Evolutionary conservation across 306 rosid genomes (phyloP).

Genomic region (Citrullus mucosospermus): DNA sequence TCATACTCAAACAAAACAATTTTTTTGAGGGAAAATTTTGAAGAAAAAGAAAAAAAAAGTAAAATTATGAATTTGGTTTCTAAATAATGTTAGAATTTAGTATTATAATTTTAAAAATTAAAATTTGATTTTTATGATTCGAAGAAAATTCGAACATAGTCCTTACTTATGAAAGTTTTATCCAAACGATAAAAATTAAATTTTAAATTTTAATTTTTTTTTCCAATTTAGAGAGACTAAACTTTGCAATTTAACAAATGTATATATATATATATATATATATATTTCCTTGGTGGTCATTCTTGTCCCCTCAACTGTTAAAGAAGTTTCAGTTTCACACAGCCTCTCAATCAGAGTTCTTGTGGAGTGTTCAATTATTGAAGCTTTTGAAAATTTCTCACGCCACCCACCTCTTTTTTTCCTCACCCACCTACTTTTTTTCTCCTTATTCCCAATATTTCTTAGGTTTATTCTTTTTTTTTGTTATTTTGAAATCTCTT

Average conservation of each 20-base stretch:
- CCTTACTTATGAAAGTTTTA: too few species aligned
- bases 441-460: conserved; percentile 7
- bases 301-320: conserved; percentile 1
- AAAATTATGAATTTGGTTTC: too few species aligned
- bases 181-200: too few species aligned
- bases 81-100: too few species aligned
- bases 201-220: too few species aligned
- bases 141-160: too few species aligned
- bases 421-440: background rate
- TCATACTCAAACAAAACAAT: background rate
- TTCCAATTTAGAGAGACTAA: too few species aligned
- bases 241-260: too few species aligned
- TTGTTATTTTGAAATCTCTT: conserved; percentile 11
- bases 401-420: background rate
- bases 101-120: too few species aligned
- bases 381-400: conserved; percentile 13
- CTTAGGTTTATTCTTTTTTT: conserved; percentile 4
- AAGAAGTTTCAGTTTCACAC: conserved; percentile 9
- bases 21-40: background rate
- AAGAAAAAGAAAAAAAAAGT: background rate
- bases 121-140: too few species aligned
- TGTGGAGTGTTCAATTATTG: conserved; percentile 52
- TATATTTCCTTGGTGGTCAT: background rate
- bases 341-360: conserved; percentile 24
- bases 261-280: background rate